Evolutionary conservation across 768 basidiomycete species (phyloP).

Genomic region (Trametes maxima): DNA sequence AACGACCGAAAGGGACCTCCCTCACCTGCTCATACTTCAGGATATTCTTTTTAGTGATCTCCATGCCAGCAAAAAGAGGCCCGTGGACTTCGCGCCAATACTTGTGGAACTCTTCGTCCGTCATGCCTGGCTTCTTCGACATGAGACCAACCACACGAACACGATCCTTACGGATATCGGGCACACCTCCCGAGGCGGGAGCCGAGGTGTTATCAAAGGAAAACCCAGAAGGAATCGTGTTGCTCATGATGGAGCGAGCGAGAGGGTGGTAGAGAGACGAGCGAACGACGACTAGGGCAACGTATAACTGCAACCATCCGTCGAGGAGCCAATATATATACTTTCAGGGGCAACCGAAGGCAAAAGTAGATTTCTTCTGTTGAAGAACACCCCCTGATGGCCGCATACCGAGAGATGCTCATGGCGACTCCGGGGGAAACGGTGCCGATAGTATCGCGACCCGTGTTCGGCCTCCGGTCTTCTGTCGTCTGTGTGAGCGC

Average conservation of each 20-base stretch:
- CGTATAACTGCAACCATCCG: too few relatives aligned
- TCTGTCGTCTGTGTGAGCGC: too few relatives aligned
- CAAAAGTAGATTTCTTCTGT: too few relatives aligned
- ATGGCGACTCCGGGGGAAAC: too few relatives aligned
- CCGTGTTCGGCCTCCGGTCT: too few relatives aligned
- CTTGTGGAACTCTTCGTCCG: constrained; percentile 13
- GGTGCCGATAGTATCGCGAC: too few relatives aligned
- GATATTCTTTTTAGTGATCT: constrained; percentile 18
- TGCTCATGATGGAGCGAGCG: background rate
- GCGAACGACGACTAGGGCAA: too few relatives aligned
- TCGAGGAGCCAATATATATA: too few relatives aligned
- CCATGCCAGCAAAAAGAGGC: constrained; percentile 11
- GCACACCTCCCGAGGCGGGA: background rate
- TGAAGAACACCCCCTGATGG: too few relatives aligned
- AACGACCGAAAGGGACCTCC: too few relatives aligned
- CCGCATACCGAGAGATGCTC: too few relatives aligned
- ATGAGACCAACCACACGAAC: constrained; percentile 8
- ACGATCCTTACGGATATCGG: constrained; percentile 4
- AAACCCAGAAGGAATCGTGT: background rate
- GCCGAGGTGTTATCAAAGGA: background rate
- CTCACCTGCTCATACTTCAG: constrained; percentile 16
- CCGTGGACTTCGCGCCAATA: constrained; percentile 16
- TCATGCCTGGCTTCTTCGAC: constrained; percentile 9
- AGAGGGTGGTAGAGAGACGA: background rate
- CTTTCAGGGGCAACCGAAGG: too few relatives aligned